A percentile compares a stretch with the other conserved stretches of the same genome.
Evolutionary conservation across 768 basidiomycete genomes (phyloP).

Genomic region (Amanita rimosa): DNA sequence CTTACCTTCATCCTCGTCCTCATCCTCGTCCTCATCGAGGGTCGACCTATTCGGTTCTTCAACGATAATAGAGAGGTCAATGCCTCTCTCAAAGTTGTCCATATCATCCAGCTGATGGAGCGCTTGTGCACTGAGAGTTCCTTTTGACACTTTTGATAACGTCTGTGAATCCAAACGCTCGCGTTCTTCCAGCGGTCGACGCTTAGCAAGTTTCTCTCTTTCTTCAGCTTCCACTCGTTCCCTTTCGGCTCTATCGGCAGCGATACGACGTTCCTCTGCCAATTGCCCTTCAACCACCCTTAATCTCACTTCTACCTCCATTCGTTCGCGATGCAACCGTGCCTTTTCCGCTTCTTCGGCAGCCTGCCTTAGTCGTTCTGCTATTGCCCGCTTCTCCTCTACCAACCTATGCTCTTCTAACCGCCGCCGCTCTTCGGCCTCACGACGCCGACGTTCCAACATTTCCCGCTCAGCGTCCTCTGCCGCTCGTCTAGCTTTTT

Average conservation of each 20-base stretch:
- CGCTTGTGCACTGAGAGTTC: neutral
- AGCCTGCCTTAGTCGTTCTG: constrained; percentile 15
- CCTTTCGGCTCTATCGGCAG: constrained; percentile 11
- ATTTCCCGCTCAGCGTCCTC: constrained; percentile 13
- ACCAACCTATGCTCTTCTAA: constrained; percentile 18
- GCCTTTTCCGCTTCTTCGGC: constrained; percentile 17
- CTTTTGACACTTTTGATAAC: neutral
- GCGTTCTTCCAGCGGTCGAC: constrained; percentile 5
- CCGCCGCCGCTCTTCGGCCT: constrained; percentile 14
- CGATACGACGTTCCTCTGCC: constrained; percentile 17
- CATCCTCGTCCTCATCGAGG: neutral
- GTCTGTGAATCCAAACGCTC: constrained; percentile 6
- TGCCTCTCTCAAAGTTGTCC: neutral
- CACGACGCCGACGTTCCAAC: constrained; percentile 11
- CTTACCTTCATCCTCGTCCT: constrained; percentile 9
- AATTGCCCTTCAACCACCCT: constrained; percentile 20
- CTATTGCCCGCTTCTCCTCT: constrained; percentile 18
- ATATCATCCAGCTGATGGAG: neutral
- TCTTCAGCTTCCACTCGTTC: constrained; percentile 10
- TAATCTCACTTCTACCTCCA: constrained; percentile 22
- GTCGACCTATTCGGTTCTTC: constrained; percentile 3
- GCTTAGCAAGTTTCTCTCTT: constrained; percentile 10
- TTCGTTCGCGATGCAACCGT: constrained; percentile 17
- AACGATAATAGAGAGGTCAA: constrained; percentile 5
- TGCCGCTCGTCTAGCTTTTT: constrained; percentile 13